Evolutionary conservation across 176 grass and related monocot genomes (phyloP).

Genomic region (Rhynchospora pubera): DNA sequence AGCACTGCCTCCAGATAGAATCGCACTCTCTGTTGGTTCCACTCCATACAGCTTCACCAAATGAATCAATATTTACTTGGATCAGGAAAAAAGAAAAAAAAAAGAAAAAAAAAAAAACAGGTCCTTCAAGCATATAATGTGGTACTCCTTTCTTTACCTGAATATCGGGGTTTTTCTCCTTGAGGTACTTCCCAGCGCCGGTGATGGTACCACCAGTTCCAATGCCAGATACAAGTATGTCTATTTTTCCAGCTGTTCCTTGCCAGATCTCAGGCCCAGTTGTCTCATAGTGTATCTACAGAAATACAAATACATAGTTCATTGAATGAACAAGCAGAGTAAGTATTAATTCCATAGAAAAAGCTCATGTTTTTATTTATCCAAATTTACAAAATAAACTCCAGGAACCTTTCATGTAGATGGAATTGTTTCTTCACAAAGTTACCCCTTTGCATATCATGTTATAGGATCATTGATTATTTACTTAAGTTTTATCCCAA

Average conservation of each 20-base stretch:
- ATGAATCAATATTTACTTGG: not conserved
- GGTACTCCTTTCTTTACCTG: conserved; percentile 22
- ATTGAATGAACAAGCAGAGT: not conserved
- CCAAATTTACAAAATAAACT: not conserved
- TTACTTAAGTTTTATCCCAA: not conserved
- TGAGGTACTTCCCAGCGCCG: conserved; percentile 42
- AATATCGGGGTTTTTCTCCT: conserved; percentile 44
- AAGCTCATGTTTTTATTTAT: not conserved
- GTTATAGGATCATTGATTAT: not conserved
- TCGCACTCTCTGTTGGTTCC: conserved; percentile 48
- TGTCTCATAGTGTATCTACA: conserved; percentile 47
- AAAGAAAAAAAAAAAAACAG: not conserved
- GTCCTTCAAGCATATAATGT: not conserved
- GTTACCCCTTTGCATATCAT: not conserved
- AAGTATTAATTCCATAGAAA: not conserved
- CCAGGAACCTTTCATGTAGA: not conserved
- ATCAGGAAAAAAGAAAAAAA: not conserved
- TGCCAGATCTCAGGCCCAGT: conserved; percentile 55
- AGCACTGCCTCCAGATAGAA: conserved; percentile 45
- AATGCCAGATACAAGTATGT: conserved; percentile 42
- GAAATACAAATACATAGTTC: not conserved
- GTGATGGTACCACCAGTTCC: conserved; percentile 53
- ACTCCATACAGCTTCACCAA: conserved; percentile 35
- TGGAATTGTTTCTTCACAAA: not conserved
- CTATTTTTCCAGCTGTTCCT: conserved; percentile 37